phyloP scores from a whole-genome alignment of 768 basidiomycete genomes.

The Tylopilus subfusipes region DNA sequence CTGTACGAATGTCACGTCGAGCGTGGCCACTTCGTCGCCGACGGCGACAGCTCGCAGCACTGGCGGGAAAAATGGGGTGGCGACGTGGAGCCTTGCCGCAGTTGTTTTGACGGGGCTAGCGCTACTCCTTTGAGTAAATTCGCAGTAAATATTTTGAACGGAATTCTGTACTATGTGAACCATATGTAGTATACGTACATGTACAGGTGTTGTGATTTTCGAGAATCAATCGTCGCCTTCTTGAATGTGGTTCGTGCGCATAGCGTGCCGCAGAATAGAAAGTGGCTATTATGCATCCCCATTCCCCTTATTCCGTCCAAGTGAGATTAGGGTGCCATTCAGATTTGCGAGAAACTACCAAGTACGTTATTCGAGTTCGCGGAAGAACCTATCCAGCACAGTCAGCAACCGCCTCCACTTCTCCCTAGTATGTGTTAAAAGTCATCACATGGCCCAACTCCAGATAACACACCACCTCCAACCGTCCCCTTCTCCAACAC shows the following conservation, averaged over 20 bases:
- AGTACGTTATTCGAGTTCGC: too few relatives aligned
- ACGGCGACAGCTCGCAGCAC: conserved; percentile 15
- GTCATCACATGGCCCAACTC: conserved; percentile 42
- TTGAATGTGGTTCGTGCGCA: too few relatives aligned
- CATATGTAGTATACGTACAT: too few relatives aligned
- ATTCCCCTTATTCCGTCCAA: too few relatives aligned
- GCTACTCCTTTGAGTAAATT: conserved; percentile 13
- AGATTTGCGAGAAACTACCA: too few relatives aligned
- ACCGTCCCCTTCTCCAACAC: conserved; percentile 27
- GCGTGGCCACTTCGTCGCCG: conserved; percentile 8
- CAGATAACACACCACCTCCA: conserved; percentile 41
- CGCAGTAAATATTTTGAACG: background rate
- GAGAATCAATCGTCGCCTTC: too few relatives aligned
- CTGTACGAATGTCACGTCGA: conserved; percentile 35
- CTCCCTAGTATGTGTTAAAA: conserved; percentile 31
- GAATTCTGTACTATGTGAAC: too few relatives aligned
- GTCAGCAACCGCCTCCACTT: conserved; percentile 29
- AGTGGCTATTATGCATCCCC: too few relatives aligned
- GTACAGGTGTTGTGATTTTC: too few relatives aligned
- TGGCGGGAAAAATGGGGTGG: too few relatives aligned
- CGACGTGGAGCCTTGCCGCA: conserved; percentile 6
- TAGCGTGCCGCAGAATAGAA: too few relatives aligned
- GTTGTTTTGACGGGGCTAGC: conserved; percentile 9
- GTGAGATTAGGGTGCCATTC: too few relatives aligned
- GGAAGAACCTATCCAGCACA: conserved; percentile 33